Base-by-base conservation (phyloP, 2,329 filamentous ascomycete species). In the Aspergillus quadricinctus region DNA sequence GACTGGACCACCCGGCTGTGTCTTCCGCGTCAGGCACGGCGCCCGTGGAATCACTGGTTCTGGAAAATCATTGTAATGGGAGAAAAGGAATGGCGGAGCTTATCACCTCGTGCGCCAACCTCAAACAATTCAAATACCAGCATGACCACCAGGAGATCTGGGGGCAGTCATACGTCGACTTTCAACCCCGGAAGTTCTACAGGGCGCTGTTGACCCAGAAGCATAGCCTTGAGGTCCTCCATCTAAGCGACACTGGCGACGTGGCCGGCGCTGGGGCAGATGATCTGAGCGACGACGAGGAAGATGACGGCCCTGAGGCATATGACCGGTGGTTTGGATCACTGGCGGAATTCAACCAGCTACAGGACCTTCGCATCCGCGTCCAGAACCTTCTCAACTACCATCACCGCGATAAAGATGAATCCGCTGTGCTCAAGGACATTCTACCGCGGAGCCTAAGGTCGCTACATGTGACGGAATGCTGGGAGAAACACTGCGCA, bases 111-210 rank as follows among this genome's bases (percentile, higher is more conserved):
- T 64, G 62, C 21, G 50, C 55, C 11, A 58, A 57, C 17, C 55
- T 64, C 10, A 55, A 61, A 10, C 10, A 23, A 10, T 62, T 64
- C 29, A 48, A 53, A 17, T 62, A 61, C 21, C 53, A 58, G 40
- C 61, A 61, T 48, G 23, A 35, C 6, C 49, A 57, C 43, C 3
- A 48, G 11, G 56, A 45, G 19, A 43, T 53, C 19, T 56, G 48
- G 41, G 29, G 3, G 41, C 49, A 55, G 23, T 14, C 11, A 17
- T 55, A 17, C 4, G 17, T 37, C 11, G 43, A 25, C 3, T 59
- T 59, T 35, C 57, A 52, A 11, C 57, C 52, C 8, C 23, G 48
- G 29, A 46, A 49, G 7, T 53, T 59, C 37, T 48, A 59, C 25
- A 25, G 3, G 5, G 55, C 57, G n/a, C 43, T 59, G 25, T 10